A percentile compares a stretch with the other conserved stretches of the same genome.
Evolutionary conservation across 352 stramenopile genomes (phyloP).

Genomic region (Vaucheria bursata): DNA sequence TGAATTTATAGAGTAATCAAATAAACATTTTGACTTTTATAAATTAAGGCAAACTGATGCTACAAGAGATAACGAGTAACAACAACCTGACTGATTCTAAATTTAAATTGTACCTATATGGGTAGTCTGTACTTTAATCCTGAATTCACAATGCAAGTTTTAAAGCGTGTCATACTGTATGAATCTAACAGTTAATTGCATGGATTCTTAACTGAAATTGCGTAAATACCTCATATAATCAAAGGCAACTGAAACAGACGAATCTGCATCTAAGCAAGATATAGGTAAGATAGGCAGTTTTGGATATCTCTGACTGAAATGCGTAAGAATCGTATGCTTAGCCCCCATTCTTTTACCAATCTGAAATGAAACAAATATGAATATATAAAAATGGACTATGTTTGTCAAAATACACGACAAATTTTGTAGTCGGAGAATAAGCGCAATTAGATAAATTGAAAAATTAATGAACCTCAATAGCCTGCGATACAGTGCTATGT

Average conservation of each 20-base stretch:
- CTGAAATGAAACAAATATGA: not conserved
- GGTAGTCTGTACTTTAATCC: not conserved
- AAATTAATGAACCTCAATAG: conserved; percentile 56
- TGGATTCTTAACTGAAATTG: not conserved
- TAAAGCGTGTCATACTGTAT: not conserved
- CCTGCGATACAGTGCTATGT: conserved; percentile 86
- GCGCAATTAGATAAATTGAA: too few species aligned
- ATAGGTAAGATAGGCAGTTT: conserved; percentile 21
- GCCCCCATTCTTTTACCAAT: conserved; percentile 69
- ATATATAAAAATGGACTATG: too few species aligned
- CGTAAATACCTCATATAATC: conserved; percentile 36
- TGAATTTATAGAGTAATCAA: not conserved
- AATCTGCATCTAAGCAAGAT: conserved; percentile 9
- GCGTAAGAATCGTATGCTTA: conserved; percentile 81
- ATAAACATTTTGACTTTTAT: not conserved
- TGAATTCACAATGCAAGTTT: not conserved
- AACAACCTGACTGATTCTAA: not conserved
- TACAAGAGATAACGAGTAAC: not conserved
- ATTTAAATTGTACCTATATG: not conserved
- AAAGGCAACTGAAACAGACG: conserved; percentile 31
- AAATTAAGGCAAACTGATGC: not conserved
- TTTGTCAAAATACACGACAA: too few species aligned
- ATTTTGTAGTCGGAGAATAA: too few species aligned
- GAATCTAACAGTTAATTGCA: not conserved
- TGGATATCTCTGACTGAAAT: conserved; percentile 82